Evolutionary conservation across 2,329 filamentous ascomycete species (phyloP).

Genomic region (Emydomyces testavorans): DNA sequence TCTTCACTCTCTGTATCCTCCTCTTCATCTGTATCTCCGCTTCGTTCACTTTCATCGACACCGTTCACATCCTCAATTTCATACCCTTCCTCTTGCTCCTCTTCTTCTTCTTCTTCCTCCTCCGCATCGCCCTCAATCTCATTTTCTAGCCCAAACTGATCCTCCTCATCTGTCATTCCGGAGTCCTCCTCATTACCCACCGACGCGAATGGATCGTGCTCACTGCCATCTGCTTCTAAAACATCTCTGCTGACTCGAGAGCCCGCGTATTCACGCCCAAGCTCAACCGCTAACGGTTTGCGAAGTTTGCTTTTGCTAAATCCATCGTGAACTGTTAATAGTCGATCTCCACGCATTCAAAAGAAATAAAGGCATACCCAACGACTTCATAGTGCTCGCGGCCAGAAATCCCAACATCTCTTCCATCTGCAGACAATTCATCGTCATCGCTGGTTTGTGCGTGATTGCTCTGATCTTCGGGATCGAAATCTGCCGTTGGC

Average conservation of each 20-base stretch:
- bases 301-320: constrained; percentile 69
- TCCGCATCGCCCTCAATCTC: constrained; percentile 15
- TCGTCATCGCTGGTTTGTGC: constrained; percentile 46
- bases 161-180: constrained; percentile 24
- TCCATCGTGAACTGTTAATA: constrained; percentile 9
- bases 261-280: constrained; percentile 74
- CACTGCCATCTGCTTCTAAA: constrained; percentile 45
- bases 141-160: constrained; percentile 17
- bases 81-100: constrained; percentile 19
- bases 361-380: constrained; percentile 40
- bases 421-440: constrained; percentile 37
- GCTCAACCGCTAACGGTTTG: constrained; percentile 53
- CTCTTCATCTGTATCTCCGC: constrained; percentile 27
- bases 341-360: background rate
- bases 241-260: constrained; percentile 60
- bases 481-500: constrained; percentile 58
- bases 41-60: background rate
- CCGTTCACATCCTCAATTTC: constrained; percentile 2
- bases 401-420: constrained; percentile 44
- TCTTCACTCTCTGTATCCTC: constrained; percentile 23
- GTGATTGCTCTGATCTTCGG: constrained; percentile 54
- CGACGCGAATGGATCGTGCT: constrained; percentile 36
- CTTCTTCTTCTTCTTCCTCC: constrained; percentile 25
- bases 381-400: constrained; percentile 81
- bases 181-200: constrained; percentile 25